Evolutionary conservation across 2,329 filamentous ascomycete genomes (phyloP), one percentile per base, ranked within the genome.

Genomic region (Colletotrichum camelliae): DNA sequence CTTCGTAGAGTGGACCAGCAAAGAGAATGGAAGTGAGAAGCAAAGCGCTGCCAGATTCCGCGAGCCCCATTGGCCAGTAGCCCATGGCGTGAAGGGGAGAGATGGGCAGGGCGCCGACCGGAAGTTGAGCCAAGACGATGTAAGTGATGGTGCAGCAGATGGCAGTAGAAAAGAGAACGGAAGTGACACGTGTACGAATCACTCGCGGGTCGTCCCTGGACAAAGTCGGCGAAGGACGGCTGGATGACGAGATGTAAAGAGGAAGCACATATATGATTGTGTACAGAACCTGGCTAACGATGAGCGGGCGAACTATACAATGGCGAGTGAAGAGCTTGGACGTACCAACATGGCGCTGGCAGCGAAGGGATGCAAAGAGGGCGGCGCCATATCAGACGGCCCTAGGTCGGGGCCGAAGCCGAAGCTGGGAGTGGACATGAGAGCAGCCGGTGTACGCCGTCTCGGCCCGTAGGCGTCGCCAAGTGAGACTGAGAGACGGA

Each of bases 191-290:
- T 73, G 95, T 94, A 79, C 93, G 93, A 86, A 99, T 98, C 67
- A 97, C 95, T 13, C 94, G 93, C 12, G 96, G 95, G 33, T 95
- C 94, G 90, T 98, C 96, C 82, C 97, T 93, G 76, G 94, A 95
- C 33, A 97, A 90, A 70, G 90, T 91, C 31, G 92, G 90, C 9
- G 95, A 97, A 8, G 96, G 96, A 68, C 96, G 92, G 7, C 96
- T 97, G 24, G 92, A 90, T 5, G 92, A 85, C 24, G 94, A 97
- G 77, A 96, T 88, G 87, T 99, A 98, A 85, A 98, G 95, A 29
- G 97, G 96, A 5, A 94, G 87, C 80, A 99, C 95, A 86, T 98
- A 99, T 86, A 95, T 86, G 79, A 96, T 84, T n/a, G 95, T 98
- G 85, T 97, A 98, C 77, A 93, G 85, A 77, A 96, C 86, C 95